These are phyloP conservation scores for Bombardia bombarda DNA, from an alignment of 495 filamentous ascomycete species.

Conservation along the genomic window DNA sequence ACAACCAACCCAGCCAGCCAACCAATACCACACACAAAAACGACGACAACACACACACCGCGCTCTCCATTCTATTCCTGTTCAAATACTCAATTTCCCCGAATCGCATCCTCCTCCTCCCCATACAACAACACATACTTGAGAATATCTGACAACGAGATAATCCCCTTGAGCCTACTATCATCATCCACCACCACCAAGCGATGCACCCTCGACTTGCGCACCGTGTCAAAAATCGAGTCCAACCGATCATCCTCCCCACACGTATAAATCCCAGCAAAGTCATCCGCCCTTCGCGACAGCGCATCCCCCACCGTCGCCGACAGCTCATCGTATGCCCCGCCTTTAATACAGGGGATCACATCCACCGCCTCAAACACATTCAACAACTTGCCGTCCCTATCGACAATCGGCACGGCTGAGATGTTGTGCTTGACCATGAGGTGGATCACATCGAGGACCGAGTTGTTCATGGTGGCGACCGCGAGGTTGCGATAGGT, in stretches of 20 bases:
- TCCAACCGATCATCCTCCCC: constrained; percentile 83
- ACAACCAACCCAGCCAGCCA: not conserved
- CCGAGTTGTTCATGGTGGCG: constrained; percentile 83
- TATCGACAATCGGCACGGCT: constrained; percentile 87
- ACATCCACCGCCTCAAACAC: constrained; percentile 98
- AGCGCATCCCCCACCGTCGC: constrained; percentile 85
- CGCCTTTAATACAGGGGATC: constrained; percentile 89
- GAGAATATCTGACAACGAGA: constrained; percentile 93
- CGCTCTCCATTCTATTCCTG: not conserved
- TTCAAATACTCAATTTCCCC: constrained; percentile 3
- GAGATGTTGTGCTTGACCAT: constrained; percentile 91
- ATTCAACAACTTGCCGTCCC: constrained; percentile 76
- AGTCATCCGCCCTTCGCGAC: constrained; percentile 81
- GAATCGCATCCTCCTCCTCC: constrained; percentile 52
- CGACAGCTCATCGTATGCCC: constrained; percentile 82
- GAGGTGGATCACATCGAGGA: constrained; percentile 92
- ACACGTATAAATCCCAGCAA: constrained; percentile 94
- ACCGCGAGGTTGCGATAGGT: constrained; percentile 75
- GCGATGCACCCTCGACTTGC: constrained; percentile 87
- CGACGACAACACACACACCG: too few relatives aligned
- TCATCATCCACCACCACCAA: constrained; percentile 88
- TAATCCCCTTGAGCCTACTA: constrained; percentile 74
- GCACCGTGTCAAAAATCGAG: constrained; percentile 94
- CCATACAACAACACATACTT: constrained; percentile 89
- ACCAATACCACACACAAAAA: not conserved